These are phyloP conservation scores for Lodderomyces metapsilosis DNA, from an alignment of 1,139 yeast genomes.

Conservation along the genomic window DNA sequence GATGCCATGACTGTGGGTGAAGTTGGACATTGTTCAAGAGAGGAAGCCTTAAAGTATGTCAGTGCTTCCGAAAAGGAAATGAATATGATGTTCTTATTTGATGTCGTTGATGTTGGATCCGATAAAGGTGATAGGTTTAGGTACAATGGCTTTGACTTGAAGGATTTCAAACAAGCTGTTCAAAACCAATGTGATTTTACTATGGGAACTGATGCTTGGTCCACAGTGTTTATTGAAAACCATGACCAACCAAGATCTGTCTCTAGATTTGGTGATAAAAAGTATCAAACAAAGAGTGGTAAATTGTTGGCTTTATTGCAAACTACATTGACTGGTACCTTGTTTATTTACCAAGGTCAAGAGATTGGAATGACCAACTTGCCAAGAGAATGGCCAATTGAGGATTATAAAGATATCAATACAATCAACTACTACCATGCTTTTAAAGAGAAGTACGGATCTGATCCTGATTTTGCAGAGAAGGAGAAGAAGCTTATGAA, in stretches of 20 bases:
- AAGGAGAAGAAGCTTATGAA: conserved; percentile 30
- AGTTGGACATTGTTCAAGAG: conserved; percentile 43
- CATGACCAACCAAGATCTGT: conserved; percentile 61
- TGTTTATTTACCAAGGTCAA: conserved; percentile 60
- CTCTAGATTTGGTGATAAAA: conserved; percentile 49
- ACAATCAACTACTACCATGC: conserved; percentile 42
- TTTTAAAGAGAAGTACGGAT: conserved; percentile 29
- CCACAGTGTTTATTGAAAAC: conserved; percentile 55
- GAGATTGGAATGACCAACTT: conserved; percentile 58
- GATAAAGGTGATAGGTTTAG: conserved; percentile 32
- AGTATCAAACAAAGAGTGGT: conserved; percentile 33
- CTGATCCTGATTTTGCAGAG: conserved; percentile 27
- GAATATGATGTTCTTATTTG: conserved; percentile 52
- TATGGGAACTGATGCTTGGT: conserved; percentile 57
- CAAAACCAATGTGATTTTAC: conserved; percentile 34
- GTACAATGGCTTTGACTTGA: conserved; percentile 32
- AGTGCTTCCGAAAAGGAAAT: conserved; percentile 50
- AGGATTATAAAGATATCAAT: conserved; percentile 52
- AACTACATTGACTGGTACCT: conserved; percentile 52
- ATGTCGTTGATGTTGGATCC: conserved; percentile 44
- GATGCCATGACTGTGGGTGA: conserved; percentile 61
- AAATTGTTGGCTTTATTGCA: conserved; percentile 50
- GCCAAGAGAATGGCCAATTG: conserved; percentile 44
- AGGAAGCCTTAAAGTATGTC: conserved; percentile 45
- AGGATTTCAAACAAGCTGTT: conserved; percentile 45